A percentile compares a stretch with the other conserved stretches of the same genome.
phyloP scores from a whole-genome alignment of 1,284 basidiomycete genomes.

The Ceratobasidium sp. region DNA sequence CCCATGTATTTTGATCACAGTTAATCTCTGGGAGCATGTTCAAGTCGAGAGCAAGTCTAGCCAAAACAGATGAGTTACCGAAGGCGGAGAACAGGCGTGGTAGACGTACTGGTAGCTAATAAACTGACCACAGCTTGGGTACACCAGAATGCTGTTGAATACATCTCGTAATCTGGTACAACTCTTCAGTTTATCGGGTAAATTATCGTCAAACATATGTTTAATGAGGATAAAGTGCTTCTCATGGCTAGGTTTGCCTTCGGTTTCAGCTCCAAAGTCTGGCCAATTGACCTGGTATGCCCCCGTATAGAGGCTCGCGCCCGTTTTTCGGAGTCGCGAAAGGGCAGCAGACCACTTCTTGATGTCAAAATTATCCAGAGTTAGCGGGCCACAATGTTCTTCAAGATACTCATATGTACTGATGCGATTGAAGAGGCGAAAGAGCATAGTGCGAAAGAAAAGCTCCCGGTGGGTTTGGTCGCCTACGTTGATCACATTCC shows the following conservation, averaged over 20 bases:
- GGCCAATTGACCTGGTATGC: slow-evolving; percentile 70
- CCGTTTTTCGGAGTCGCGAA: slow-evolving; percentile 48
- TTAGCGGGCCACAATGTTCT: slow-evolving; percentile 57
- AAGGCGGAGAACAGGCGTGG: background rate
- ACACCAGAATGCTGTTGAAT: slow-evolving; percentile 60
- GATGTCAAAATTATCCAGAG: slow-evolving; percentile 59
- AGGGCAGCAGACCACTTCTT: slow-evolving; percentile 58
- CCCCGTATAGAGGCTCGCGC: slow-evolving; percentile 61
- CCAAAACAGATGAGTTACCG: background rate
- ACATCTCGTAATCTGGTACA: slow-evolving; percentile 60
- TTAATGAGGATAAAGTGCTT: slow-evolving; percentile 65
- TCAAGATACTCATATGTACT: slow-evolving; percentile 66
- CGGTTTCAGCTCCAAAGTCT: slow-evolving; percentile 51
- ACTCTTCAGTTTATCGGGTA: slow-evolving; percentile 54
- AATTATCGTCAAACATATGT: slow-evolving; percentile 57
- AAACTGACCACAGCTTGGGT: slow-evolving; percentile 67
- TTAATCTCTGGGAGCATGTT: slow-evolving; percentile 57
- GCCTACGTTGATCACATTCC: slow-evolving; percentile 67
- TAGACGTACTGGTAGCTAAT: slow-evolving; percentile 52
- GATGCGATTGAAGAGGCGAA: slow-evolving; percentile 64
- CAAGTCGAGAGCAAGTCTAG: slow-evolving; percentile 54
- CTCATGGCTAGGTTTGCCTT: slow-evolving; percentile 51
- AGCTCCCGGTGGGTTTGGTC: slow-evolving; percentile 60
- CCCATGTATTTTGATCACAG: slow-evolving; percentile 66
- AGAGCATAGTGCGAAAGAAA: slow-evolving; percentile 66